Conservation (phyloP, 805 yeast genomes). For the Lachancea cidri region DNA sequence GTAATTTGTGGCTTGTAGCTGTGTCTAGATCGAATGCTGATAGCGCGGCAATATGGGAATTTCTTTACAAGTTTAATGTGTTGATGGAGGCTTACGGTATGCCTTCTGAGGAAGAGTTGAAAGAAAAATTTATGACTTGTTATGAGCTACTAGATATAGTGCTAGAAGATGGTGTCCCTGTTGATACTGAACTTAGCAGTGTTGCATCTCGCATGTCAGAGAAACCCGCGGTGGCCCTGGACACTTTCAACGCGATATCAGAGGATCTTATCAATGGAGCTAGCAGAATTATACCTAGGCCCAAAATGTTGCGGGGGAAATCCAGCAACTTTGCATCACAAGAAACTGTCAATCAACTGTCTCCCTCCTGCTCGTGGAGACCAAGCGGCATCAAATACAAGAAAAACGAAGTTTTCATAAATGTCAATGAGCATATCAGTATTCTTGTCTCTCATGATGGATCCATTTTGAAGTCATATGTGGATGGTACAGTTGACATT, state of each 20-base stretch:
- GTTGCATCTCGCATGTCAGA: constrained; percentile 22
- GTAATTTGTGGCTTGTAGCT: constrained; percentile 70
- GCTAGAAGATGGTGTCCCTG: constrained; percentile 34
- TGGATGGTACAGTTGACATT: constrained; percentile 70
- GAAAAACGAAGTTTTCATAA: constrained; percentile 72
- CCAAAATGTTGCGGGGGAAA: constrained; percentile 18
- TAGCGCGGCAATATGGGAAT: constrained; percentile 74
- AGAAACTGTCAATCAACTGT: background rate
- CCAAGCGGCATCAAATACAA: constrained; percentile 65
- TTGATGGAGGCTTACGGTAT: constrained; percentile 42
- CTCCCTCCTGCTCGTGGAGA: constrained; percentile 54
- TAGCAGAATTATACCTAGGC: constrained; percentile 9
- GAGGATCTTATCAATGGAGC: constrained; percentile 4
- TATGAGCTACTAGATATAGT: constrained; percentile 77
- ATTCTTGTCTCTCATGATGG: constrained; percentile 64
- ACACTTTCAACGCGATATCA: constrained; percentile 1
- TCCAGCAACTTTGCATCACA: constrained; percentile 5
- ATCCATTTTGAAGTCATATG: constrained; percentile 58
- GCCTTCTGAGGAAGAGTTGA: constrained; percentile 44
- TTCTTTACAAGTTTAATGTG: constrained; percentile 55
- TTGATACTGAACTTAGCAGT: constrained; percentile 24
- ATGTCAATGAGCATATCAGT: constrained; percentile 70
- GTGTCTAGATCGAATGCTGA: constrained; percentile 88
- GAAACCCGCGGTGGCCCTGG: constrained; percentile 13
- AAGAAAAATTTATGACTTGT: constrained; percentile 60